Percentiles rank a stretch among this genome's conserved stretches.
Evolutionary conservation across 2,329 filamentous ascomycete species (phyloP).

Genomic region (Exophiala viscosa): DNA sequence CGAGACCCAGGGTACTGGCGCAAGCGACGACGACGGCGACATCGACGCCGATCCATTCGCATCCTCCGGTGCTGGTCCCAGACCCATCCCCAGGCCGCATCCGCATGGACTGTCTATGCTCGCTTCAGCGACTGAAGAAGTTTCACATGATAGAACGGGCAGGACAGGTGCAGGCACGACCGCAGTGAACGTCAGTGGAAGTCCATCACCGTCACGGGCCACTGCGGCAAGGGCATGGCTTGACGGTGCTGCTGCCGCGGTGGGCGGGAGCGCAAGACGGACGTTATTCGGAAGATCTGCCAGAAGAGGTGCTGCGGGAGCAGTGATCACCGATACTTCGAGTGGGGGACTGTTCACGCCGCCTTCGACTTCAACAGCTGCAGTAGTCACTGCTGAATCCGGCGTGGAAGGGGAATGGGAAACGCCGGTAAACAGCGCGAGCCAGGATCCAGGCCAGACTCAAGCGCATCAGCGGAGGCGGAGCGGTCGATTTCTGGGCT

Average conservation of each 20-base stretch:
- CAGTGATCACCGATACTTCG: neutral
- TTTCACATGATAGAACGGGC: neutral
- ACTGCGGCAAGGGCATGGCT: conserved; percentile 17
- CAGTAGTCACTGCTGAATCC: neutral
- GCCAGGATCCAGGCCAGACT: neutral
- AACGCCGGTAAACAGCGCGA: conserved; percentile 9
- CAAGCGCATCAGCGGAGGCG: conserved; percentile 5
- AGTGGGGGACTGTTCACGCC: conserved; percentile 21
- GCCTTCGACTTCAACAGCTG: neutral
- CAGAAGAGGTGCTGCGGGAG: conserved; percentile 3
- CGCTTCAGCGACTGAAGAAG: no score
- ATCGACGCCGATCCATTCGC: conserved; percentile 4
- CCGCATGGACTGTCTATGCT: no score
- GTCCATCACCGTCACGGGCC: conserved; percentile 10
- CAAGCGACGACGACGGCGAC: neutral
- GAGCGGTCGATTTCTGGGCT: conserved; percentile 18
- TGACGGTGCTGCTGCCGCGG: conserved; percentile 19
- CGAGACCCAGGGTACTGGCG: neutral
- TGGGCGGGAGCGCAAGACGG: conserved; percentile 13
- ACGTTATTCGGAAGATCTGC: conserved; percentile 20
- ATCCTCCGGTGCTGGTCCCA: neutral
- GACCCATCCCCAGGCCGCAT: neutral
- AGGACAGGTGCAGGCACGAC: neutral
- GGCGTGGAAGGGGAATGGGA: conserved; percentile 8
- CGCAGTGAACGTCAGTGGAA: neutral